Conservation (phyloP, 768 basidiomycete genomes). For the Amanita muscaria region DNA sequence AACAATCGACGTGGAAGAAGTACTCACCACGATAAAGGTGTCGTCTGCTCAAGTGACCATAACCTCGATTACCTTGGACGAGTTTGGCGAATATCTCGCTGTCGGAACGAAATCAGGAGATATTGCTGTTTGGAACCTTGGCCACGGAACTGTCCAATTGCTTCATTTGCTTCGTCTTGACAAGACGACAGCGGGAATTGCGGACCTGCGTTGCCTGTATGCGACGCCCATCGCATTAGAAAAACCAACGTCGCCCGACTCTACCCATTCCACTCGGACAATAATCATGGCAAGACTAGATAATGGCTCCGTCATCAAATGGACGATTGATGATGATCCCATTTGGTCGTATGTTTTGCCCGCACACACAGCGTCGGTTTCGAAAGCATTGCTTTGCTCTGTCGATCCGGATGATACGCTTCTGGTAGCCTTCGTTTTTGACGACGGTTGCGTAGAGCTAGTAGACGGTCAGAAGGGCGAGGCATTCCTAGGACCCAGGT, state of each 20-base stretch:
- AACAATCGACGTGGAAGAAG: constrained; percentile 41
- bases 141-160: constrained; percentile 25
- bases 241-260: constrained; percentile 21
- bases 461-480: constrained; percentile 40
- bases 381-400: constrained; percentile 42
- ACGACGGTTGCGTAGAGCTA: constrained; percentile 62
- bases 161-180: constrained; percentile 34
- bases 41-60: constrained; percentile 41
- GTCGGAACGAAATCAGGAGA: constrained; percentile 63
- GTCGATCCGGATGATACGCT: constrained; percentile 36
- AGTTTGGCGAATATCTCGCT: constrained; percentile 52
- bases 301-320: constrained; percentile 49
- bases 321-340: constrained; percentile 31
- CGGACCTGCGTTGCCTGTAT: constrained; percentile 42
- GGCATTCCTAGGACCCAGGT: constrained; percentile 33
- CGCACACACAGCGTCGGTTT: constrained; percentile 32
- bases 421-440: constrained; percentile 50
- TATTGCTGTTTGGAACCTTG: constrained; percentile 56
- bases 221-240: constrained; percentile 3
- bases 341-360: constrained; percentile 32
- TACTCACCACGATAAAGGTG: constrained; percentile 40
- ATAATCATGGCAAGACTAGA: constrained; percentile 45
- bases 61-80: constrained; percentile 56
- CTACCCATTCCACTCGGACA: constrained; percentile 21
- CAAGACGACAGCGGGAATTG: constrained; percentile 39